Base-by-base conservation (phyloP, 2,329 filamentous ascomycete genomes). In the Fusarium illudens region DNA sequence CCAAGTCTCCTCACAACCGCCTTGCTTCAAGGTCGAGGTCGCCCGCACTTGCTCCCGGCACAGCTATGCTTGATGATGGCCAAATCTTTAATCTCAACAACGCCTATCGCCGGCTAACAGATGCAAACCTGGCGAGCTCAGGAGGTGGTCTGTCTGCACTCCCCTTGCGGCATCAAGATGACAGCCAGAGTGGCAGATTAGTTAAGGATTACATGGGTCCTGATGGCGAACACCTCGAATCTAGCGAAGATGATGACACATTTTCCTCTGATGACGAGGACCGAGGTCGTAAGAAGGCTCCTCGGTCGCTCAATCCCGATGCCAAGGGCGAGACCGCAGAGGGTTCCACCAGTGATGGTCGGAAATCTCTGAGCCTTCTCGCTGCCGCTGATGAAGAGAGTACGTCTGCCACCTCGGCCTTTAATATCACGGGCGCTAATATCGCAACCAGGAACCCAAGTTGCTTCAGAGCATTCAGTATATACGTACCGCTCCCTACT, bases 321-420 rank as follows among this genome's bases (percentile, higher is more conserved):
- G 78, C 78, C 30, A 77, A 79, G 59, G 74, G 78, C 19, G 75
- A 79, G 36, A 72, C 72, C 4, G 73, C 75, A 6, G 78, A 79
- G 22, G 79, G 78, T 74, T 66, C 80, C 2, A 78, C 70, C 56
- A 77, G 80, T 72, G 66, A 78, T 67, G 75, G 78, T 65, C 79
- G 80, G 61, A 83, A 82, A 71, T 82, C 85, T 1, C 81, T 84
- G 75, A 93, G 89, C 72, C 77, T 94, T 58, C 80, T 94, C 55
- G 91, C 90, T 36, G 91, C 91, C 7, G 90, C 90, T 1, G 90
- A 95, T 75, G 90, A 93, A 83, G 92, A 95, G 76, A 87, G 93
- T 92, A 84, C 75, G 91, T 84, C 30, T 15, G 11, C 11, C 22
- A 4, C 19, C 4, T 25, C 20, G 7, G 17, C n/a, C 34, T 49